These are phyloP conservation scores for Scedosporium minutisporum DNA, from an alignment of 2,329 filamentous ascomycete species.

Conservation along the genomic window DNA sequence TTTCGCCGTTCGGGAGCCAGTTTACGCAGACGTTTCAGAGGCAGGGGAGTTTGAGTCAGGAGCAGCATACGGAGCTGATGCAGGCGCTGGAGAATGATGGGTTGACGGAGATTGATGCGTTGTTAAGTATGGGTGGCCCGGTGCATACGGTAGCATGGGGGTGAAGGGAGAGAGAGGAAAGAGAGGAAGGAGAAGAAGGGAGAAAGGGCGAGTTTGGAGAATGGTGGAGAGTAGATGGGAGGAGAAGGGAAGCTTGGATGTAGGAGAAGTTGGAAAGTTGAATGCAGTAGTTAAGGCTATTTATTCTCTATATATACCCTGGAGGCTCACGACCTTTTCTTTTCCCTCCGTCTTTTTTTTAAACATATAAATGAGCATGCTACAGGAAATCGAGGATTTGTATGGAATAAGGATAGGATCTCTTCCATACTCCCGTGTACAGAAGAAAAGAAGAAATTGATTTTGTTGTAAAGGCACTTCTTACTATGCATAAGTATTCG, in stretches of 20 bases:
- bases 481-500: no score
- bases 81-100: constrained; percentile 64
- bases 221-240: not conserved
- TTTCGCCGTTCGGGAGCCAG: not conserved
- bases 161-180: constrained; percentile 7
- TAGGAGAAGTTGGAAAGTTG: no score
- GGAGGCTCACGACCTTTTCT: no score
- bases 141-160: constrained; percentile 10
- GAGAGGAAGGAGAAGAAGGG: not conserved
- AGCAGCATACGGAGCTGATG: constrained; percentile 79
- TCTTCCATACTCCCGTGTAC: no score
- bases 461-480: no score
- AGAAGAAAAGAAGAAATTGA: no score
- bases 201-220: not conserved
- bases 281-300: no score
- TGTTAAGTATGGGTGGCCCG: constrained; percentile 34
- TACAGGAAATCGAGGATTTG: not conserved
- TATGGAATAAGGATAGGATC: no score
- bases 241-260: not conserved
- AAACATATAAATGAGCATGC: not conserved
- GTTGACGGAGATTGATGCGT: constrained; percentile 50
- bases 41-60: constrained; percentile 63
- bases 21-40: constrained; percentile 22
- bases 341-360: not conserved
- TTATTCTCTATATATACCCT: not conserved